Base-by-base conservation (phyloP, 768 basidiomycete genomes). In the Lepiota venenata region DNA sequence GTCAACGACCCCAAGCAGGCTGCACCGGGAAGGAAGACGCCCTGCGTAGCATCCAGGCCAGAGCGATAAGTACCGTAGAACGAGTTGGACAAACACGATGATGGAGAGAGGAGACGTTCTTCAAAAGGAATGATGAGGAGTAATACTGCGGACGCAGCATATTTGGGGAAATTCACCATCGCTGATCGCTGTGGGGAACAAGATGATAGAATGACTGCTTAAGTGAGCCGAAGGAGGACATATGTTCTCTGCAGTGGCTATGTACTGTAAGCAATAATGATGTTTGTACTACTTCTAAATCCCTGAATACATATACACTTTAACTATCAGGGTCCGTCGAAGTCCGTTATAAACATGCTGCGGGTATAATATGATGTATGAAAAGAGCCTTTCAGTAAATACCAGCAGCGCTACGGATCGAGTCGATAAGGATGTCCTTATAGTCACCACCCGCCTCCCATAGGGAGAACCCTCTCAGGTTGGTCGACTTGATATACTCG, bases 401-500 rank as follows among this genome's bases (percentile, higher is more conserved):
- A 2, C 69, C 67, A 44, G 50, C 63, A 14, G 65, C 58, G n/a
- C 55, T 50, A 45, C 74, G 69, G 59, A 78, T 76, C 4, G 77
- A 72, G 50, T 76, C 62, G 10, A 80, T 56, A 39, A 81, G 66
- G 57, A 76, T 75, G 42, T 75, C 68, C 15, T 82, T 55, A 54
- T 65, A 76, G 61, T 89, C 88, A 4, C 87, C 85, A 25, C 82
- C 86, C 53, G 83, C 79, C 60, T 89, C 83, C 86, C 86, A 89
- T 70, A 85, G 81, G 0, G 82, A 67, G 63, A 89, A 89, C 3
- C 88, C 88, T 57, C 71, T 73, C 29, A 91, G 66, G 4, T 74
- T 73, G 2, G 64, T 66, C 16, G 68, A 56, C 55, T 74, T 73
- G 61, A 89, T 84, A 68, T 80, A 88, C 6, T 63, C 57, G 62